Percentiles rank a stretch among this genome's conserved stretches.
These are phyloP conservation scores for Anisodus tanguticus DNA, from an alignment of 257 asterid species.

Conservation along the genomic window DNA sequence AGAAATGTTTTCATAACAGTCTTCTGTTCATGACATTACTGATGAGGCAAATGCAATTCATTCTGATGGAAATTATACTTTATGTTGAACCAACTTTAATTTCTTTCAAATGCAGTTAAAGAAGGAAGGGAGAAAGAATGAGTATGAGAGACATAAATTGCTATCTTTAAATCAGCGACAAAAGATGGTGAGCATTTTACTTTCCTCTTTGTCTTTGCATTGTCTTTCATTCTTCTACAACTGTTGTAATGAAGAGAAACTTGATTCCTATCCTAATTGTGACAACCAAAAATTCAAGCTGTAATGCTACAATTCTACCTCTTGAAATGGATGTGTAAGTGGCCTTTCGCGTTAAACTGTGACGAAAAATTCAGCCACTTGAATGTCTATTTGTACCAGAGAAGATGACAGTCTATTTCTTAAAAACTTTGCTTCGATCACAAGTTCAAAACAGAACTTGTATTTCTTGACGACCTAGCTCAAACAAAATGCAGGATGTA, in stretches of 20 bases:
- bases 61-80: not conserved
- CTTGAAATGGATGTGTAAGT: conserved; percentile 10
- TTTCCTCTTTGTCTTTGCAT: conserved; percentile 4
- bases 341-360: not conserved
- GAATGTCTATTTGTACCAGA: not conserved
- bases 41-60: conserved; percentile 14
- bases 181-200: conserved; percentile 71
- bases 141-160: conserved; percentile 93
- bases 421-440: not conserved
- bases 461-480: not conserved
- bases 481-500: not conserved
- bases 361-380: not conserved
- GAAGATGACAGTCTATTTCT: not conserved
- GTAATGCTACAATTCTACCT: not conserved
- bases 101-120: conserved; percentile 59
- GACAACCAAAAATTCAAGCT: not conserved
- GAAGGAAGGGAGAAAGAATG: conserved; percentile 98
- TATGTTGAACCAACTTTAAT: not conserved
- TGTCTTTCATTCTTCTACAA: not conserved
- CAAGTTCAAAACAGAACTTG: not conserved
- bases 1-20: not conserved
- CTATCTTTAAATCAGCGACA: conserved; percentile 98
- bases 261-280: not conserved
- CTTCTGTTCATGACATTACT: not conserved
- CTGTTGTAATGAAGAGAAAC: not conserved